A percentile compares a stretch with the other conserved stretches of the same genome.
Evolutionary conservation across 2,329 filamentous ascomycete species (phyloP).

Genomic region (Botryotinia narcissicola): DNA sequence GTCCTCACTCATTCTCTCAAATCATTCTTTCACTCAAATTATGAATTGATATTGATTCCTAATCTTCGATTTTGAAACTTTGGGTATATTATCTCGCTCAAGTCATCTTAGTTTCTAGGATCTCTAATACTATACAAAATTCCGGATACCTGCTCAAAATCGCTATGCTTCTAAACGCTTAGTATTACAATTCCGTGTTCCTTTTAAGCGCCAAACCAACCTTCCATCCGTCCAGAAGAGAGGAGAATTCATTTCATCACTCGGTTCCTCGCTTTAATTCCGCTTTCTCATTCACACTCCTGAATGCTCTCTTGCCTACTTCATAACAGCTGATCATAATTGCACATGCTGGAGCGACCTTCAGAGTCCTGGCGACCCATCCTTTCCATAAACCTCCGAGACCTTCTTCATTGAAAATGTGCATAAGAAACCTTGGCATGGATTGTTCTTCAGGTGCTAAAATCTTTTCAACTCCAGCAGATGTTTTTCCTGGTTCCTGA

Average conservation of each 20-base stretch:
- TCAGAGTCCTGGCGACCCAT: conserved; percentile 87
- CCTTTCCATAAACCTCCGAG: conserved; percentile 79
- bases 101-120: conserved; percentile 14
- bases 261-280: conserved; percentile 31
- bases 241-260: conserved; percentile 24
- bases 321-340: conserved; percentile 99
- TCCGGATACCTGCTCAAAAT: conserved; percentile 24
- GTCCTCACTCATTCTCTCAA: background rate
- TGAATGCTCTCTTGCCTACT: conserved; percentile 85
- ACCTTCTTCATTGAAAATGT: conserved; percentile 88
- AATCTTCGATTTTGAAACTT: background rate
- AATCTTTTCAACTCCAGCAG: conserved; percentile 40
- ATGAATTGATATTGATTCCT: background rate
- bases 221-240: background rate
- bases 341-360: conserved; percentile 92
- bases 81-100: conserved; percentile 2
- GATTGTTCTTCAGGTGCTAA: conserved; percentile 67
- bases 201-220: conserved; percentile 2
- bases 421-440: conserved; percentile 81
- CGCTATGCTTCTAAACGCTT: conserved; percentile 31
- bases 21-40: background rate
- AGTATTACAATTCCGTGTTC: conserved; percentile 14
- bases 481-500: conserved; percentile 49
- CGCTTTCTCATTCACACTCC: conserved; percentile 63
- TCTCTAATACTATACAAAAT: conserved; percentile 24